Evolutionary conservation across 2,329 filamentous ascomycete genomes (phyloP), one percentile per base, ranked within the genome.

Genomic region (Tympanopsis confertula): DNA sequence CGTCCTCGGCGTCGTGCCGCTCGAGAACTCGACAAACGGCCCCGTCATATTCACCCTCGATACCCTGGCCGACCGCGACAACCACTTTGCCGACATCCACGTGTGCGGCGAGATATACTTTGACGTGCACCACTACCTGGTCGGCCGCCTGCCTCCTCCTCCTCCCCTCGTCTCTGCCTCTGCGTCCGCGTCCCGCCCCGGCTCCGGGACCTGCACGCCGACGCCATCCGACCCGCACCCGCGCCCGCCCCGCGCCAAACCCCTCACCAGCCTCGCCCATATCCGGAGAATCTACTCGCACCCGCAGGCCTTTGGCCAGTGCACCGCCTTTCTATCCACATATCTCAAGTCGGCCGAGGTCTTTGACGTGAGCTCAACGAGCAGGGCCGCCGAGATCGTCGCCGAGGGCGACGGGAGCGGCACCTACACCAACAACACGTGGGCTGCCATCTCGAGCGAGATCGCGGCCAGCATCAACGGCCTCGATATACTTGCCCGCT

Each of bases 21-120:
- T 94, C 59, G 89, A 96, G 56, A 98, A 98, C 65, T 93, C 85
- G 29, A 89, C 86, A 54, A 94, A 96, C 58, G 91, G 91, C 51
- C 81, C 82, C 39, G 91, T 98, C 36, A 78, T 91, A 39, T 84
- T 86, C 57, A 94, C 88, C 0, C 72, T 96, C 18, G 88, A 95
- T 59, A 75, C 89, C 45, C 76, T 98, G 42, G 86, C 86, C 46
- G 86, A 94, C 60, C 69, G 82, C 19, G 63, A 74, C 28, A 60
- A 58, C 30, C 59, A 61, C 32, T 86, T 83, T 53, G 66, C 68
- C 10, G 75, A 84, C 52, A 70, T 95, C 35, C 68, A 71, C 35
- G 82, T 96, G 29, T 84, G 80, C 52, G 85, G 76, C 35, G 91
- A 96, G 62, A 73, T 82, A 40, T 95, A 94, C 51, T 70, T 96